phyloP scores from a whole-genome alignment of 805 yeast genomes.

The Candida endomychidarum region DNA sequence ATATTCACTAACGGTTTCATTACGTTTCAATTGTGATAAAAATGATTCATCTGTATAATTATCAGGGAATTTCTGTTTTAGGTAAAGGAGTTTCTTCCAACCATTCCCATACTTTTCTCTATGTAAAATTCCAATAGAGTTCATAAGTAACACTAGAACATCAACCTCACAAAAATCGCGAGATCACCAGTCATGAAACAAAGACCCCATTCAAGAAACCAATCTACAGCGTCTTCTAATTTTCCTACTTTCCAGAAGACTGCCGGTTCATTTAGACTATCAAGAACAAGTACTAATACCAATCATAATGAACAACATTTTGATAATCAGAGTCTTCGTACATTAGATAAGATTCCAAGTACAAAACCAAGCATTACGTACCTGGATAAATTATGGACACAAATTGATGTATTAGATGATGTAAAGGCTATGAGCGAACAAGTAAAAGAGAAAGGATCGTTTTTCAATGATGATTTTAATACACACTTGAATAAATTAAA shows the following conservation, averaged over 20 bases:
- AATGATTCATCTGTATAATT: constrained; percentile 84
- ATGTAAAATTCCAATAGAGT: constrained; percentile 10
- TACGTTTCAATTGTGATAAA: constrained; percentile 74
- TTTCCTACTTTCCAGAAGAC: constrained; percentile 12
- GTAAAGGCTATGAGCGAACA: constrained; percentile 59
- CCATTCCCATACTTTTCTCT: constrained; percentile 17
- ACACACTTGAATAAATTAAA: constrained; percentile 54
- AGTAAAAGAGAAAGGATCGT: constrained; percentile 44
- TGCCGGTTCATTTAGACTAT: constrained; percentile 13
- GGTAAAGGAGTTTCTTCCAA: constrained; percentile 87
- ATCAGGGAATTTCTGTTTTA: constrained; percentile 84
- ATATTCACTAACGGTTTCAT: constrained; percentile 70
- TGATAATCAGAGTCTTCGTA: constrained; percentile 20
- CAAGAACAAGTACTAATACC: constrained; percentile 16
- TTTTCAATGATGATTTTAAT: constrained; percentile 52
- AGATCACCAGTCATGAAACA: background rate
- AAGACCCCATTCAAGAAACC: constrained; percentile 12
- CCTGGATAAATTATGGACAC: constrained; percentile 83
- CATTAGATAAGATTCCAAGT: constrained; percentile 51
- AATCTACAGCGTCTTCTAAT: constrained; percentile 10
- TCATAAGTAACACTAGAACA: too few species aligned
- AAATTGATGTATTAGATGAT: constrained; percentile 81
- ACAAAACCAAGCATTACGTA: constrained; percentile 60
- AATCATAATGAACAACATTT: constrained; percentile 1
- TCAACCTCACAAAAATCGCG: background rate